phyloP scores from a whole-genome alignment of 1,139 yeast species.

The Candida tetrigidarum region DNA sequence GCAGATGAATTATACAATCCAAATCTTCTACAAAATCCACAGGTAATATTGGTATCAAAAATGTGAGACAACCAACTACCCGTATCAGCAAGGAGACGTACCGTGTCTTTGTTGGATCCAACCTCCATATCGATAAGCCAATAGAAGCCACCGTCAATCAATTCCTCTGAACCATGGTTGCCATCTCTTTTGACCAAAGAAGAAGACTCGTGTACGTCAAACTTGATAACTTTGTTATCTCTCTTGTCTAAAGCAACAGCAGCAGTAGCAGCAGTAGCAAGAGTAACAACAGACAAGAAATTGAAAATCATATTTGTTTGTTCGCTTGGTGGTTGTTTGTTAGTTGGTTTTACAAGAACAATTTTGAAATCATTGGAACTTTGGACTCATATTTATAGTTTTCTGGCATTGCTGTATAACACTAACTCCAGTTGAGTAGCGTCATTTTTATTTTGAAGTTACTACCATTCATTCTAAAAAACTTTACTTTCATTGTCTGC shows the following conservation, averaged over 20 bases:
- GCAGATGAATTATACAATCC: slow-evolving; percentile 4
- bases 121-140: not conserved
- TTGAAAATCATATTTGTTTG: slow-evolving; percentile 4
- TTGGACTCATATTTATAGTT: not conserved
- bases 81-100: slow-evolving; percentile 5
- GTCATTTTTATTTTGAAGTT: too few species aligned
- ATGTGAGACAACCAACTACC: slow-evolving; percentile 3
- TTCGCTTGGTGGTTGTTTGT: too few species aligned
- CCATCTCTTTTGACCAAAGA: slow-evolving; percentile 2
- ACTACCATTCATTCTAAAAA: too few species aligned
- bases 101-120: slow-evolving; percentile 8
- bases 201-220: not conserved
- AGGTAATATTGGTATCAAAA: slow-evolving; percentile 1
- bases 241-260: not conserved
- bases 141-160: too few species aligned
- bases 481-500: too few species aligned
- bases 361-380: not conserved
- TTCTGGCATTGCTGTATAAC: too few species aligned
- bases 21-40: not conserved
- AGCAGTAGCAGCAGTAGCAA: slow-evolving; percentile 3
- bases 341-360: not conserved
- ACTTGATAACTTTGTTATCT: not conserved
- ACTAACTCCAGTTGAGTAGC: too few species aligned
- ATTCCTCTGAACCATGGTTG: not conserved
- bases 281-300: not conserved